Conservation (phyloP, 2,329 filamentous ascomycete species). For the Neopestalotiopsis clavispora region DNA sequence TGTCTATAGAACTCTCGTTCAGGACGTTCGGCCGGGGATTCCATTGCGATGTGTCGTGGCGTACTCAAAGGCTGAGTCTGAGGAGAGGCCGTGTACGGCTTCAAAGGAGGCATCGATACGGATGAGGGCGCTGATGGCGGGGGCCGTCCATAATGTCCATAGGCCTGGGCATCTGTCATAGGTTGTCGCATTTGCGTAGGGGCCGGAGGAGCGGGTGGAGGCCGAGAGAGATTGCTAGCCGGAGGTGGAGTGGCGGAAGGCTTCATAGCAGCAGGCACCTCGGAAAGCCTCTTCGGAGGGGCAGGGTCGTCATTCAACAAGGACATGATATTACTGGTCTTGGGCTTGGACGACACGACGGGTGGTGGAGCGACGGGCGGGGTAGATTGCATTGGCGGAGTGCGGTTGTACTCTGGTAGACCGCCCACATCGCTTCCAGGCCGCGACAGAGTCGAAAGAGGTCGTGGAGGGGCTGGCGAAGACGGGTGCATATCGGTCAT, state of each 20-base stretch:
- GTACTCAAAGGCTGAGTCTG: constrained; percentile 51
- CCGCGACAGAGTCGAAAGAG: constrained; percentile 35
- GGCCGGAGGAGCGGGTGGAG: constrained; percentile 44
- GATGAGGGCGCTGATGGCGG: constrained; percentile 43
- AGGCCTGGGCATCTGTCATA: constrained; percentile 45
- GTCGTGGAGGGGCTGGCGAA: constrained; percentile 42
- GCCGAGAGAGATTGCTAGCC: constrained; percentile 46
- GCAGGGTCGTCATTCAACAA: constrained; percentile 65
- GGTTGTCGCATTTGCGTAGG: constrained; percentile 51
- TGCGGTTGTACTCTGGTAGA: constrained; percentile 34
- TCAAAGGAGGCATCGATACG: constrained; percentile 61
- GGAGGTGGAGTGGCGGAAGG: constrained; percentile 59
- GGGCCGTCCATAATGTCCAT: constrained; percentile 51
- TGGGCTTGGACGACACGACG: constrained; percentile 48
- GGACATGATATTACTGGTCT: constrained; percentile 68
- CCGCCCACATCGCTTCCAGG: constrained; percentile 34
- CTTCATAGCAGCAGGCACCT: constrained; percentile 47
- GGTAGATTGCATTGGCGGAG: constrained; percentile 41
- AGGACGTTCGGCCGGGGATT: constrained; percentile 40
- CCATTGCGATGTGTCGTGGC: constrained; percentile 51
- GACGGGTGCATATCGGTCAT: constrained; percentile 47
- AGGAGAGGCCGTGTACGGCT: constrained; percentile 58
- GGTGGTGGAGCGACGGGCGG: constrained; percentile 41
- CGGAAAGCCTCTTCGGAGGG: constrained; percentile 54
- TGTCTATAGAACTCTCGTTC: constrained; percentile 56